Conservation (phyloP, 2,329 filamentous ascomycete species). For the Colletotrichum sp. region DNA sequence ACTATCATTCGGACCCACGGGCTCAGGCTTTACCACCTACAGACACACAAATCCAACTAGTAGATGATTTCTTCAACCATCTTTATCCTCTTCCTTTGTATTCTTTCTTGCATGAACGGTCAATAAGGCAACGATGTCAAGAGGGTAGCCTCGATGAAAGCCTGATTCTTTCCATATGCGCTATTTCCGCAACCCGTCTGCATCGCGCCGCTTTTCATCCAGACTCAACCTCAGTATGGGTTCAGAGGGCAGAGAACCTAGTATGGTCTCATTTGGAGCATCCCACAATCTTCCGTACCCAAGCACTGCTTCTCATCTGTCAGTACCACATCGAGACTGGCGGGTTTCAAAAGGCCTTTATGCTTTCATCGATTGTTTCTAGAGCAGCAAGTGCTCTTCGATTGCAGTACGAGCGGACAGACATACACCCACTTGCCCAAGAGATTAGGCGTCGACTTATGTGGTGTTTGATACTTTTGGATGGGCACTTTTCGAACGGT, state of each 20-base stretch:
- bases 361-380: conserved; percentile 47
- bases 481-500: conserved; percentile 46
- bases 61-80: conserved; percentile 26
- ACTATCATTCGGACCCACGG: neutral
- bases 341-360: conserved; percentile 47
- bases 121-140: neutral
- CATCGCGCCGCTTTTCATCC: neutral
- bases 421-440: conserved; percentile 43
- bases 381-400: conserved; percentile 47
- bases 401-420: conserved; percentile 46
- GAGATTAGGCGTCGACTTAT: conserved; percentile 48
- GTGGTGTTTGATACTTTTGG: conserved; percentile 50
- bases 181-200: neutral
- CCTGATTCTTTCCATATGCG: neutral
- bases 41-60: conserved; percentile 19
- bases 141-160: conserved; percentile 15
- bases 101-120: conserved; percentile 8
- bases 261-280: conserved; percentile 10
- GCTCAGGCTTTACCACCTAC: neutral
- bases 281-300: conserved; percentile 28
- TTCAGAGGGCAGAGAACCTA: neutral
- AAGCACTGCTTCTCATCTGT: conserved; percentile 48
- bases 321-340: conserved; percentile 48
- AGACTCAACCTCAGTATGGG: neutral
- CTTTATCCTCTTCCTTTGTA: conserved; percentile 24